Conservation (phyloP, 257 asterid genomes). For the Penstemon davidsonii region DNA sequence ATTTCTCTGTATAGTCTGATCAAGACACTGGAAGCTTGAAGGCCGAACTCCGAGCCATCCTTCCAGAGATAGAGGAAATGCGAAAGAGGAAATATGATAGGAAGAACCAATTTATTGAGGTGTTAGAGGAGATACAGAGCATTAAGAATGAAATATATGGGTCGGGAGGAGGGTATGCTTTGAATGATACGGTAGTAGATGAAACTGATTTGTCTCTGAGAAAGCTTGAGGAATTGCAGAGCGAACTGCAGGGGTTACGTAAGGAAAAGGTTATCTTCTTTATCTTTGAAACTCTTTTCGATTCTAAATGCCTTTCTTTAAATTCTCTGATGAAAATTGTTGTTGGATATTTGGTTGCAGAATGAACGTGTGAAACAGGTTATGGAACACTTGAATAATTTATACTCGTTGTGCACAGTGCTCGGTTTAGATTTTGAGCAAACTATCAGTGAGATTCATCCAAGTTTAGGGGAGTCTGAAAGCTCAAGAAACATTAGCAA, state of each 20-base stretch:
- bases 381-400: slow-evolving; percentile 58
- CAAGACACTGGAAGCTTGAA: slow-evolving; percentile 75
- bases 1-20: slow-evolving; percentile 55
- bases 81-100: slow-evolving; percentile 75
- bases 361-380: slow-evolving; percentile 84
- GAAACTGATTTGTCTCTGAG: slow-evolving; percentile 80
- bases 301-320: slow-evolving; percentile 1
- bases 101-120: slow-evolving; percentile 65
- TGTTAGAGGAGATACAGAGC: slow-evolving; percentile 63
- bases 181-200: slow-evolving; percentile 44
- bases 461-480: slow-evolving; percentile 78
- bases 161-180: slow-evolving; percentile 39
- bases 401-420: slow-evolving; percentile 79
- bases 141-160: slow-evolving; percentile 63
- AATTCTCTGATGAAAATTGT: slow-evolving; percentile 21
- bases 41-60: slow-evolving; percentile 72
- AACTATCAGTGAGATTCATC: slow-evolving; percentile 71
- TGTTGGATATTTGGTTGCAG: slow-evolving; percentile 45
- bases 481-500: slow-evolving; percentile 65
- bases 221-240: slow-evolving; percentile 78
- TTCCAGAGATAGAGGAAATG: slow-evolving; percentile 93
- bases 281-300: slow-evolving; percentile 18
- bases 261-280: slow-evolving; percentile 66
- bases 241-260: slow-evolving; percentile 77
- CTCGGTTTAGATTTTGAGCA: slow-evolving; percentile 88